Evolutionary conservation across 2,329 filamentous ascomycete genomes (phyloP).

Genomic region (Fusarium annulatum): DNA sequence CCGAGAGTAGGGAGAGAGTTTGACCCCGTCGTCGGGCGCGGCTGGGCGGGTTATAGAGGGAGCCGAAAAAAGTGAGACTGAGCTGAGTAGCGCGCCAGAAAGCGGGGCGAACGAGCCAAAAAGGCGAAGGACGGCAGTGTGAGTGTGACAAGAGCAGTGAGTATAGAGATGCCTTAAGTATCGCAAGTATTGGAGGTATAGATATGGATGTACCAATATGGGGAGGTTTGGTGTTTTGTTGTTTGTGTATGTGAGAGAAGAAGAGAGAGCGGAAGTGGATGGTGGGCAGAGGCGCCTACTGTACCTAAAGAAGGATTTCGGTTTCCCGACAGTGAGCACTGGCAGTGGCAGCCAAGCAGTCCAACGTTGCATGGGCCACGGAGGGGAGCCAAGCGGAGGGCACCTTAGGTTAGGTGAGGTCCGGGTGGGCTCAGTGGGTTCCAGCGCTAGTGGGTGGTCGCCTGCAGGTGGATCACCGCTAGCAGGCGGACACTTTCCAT

Average conservation of each 20-base stretch:
- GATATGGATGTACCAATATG: conserved; percentile 3
- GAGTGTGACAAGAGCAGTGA: conserved; percentile 22
- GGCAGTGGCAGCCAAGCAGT: conserved; percentile 32
- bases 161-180: not conserved
- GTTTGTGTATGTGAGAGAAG: conserved; percentile 26
- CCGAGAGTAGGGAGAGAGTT: conserved; percentile 39
- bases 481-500: conserved; percentile 36
- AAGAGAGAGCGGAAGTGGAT: conserved; percentile 21
- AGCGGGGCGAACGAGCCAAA: conserved; percentile 33
- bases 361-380: conserved; percentile 45
- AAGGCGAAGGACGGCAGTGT: conserved; percentile 2
- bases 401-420: conserved; percentile 27
- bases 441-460: conserved; percentile 40
- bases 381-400: conserved; percentile 18
- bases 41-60: conserved; percentile 42
- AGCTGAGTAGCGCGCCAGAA: conserved; percentile 40
- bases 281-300: conserved; percentile 43
- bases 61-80: conserved; percentile 46
- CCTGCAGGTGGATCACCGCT: conserved; percentile 46
- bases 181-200: conserved; percentile 6
- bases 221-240: conserved; percentile 13
- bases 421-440: conserved; percentile 33
- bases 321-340: conserved; percentile 7
- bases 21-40: conserved; percentile 39
- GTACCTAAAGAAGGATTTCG: conserved; percentile 41